phyloP scores from a whole-genome alignment of 805 yeast genomes.

The Nakazawaea sp. region DNA sequence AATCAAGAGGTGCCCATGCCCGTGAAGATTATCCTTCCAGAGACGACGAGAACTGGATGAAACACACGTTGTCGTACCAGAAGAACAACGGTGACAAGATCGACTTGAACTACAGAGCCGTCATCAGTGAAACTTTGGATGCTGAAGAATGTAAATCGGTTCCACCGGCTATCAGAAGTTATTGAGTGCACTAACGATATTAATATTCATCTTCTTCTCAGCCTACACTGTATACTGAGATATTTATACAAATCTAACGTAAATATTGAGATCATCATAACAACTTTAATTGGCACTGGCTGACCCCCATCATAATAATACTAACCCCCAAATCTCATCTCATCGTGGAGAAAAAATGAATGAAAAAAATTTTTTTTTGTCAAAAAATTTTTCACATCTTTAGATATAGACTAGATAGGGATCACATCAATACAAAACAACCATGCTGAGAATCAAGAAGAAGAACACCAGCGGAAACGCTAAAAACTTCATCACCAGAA shows the following conservation, averaged over 20 bases:
- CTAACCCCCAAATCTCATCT: not conserved
- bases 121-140: conserved; percentile 78
- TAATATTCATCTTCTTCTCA: not conserved
- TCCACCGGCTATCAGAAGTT: conserved; percentile 95
- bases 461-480: conserved; percentile 85
- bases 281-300: too few relatives aligned
- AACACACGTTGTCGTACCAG: conserved; percentile 95
- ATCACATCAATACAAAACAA: not conserved
- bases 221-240: not conserved
- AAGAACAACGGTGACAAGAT: conserved; percentile 61
- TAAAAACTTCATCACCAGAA: conserved; percentile 85
- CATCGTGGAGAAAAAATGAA: not conserved
- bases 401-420: not conserved
- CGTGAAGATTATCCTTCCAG: conserved; percentile 96
- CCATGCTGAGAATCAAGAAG: conserved; percentile 67
- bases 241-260: not conserved
- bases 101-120: conserved; percentile 77
- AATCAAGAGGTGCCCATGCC: conserved; percentile 99
- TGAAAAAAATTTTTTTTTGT: not conserved
- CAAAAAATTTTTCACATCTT: not conserved
- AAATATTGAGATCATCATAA: too few relatives aligned
- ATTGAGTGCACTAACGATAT: conserved; percentile 41
- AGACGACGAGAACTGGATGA: conserved; percentile 97
- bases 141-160: conserved; percentile 90
- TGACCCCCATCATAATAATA: too few relatives aligned